These are phyloP conservation scores for Dentipellis sp. DNA, from an alignment of 768 basidiomycete species.

Conservation along the genomic window DNA sequence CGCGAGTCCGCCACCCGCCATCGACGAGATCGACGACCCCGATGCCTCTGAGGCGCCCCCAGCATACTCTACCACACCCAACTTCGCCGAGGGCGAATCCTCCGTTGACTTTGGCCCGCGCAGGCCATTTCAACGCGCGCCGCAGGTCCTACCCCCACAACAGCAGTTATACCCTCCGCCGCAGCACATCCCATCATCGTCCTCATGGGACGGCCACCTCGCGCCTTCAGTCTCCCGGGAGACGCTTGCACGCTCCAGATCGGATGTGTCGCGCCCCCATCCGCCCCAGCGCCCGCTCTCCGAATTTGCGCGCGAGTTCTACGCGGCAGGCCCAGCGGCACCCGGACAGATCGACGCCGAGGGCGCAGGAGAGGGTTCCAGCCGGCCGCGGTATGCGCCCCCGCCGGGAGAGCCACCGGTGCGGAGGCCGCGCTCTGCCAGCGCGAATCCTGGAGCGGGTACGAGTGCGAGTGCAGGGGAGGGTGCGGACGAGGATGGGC, in stretches of 20 bases:
- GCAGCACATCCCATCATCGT: conserved; percentile 13
- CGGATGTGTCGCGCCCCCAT: no score
- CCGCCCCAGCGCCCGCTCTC: conserved; percentile 21
- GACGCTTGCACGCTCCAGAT: no score
- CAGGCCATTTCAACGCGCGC: conserved; percentile 49
- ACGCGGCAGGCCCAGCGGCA: conserved; percentile 30
- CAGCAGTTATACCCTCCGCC: conserved; percentile 2
- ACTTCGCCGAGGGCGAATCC: conserved; percentile 45
- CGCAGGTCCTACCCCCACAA: conserved; percentile 1
- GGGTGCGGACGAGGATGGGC: conserved; percentile 34
- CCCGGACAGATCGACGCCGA: conserved; percentile 11
- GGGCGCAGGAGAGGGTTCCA: neutral
- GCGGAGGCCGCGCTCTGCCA: conserved; percentile 8
- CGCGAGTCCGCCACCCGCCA: no score
- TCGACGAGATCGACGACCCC: no score
- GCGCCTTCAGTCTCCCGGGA: no score
- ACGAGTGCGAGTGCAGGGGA: neutral
- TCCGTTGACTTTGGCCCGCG: conserved; percentile 55
- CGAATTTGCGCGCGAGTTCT: conserved; percentile 58
- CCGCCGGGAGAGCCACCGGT: conserved; percentile 21
- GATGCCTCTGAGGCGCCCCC: conserved; percentile 16
- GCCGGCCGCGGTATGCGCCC: conserved; percentile 21
- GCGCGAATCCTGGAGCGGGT: neutral
- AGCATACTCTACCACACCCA: conserved; percentile 55
- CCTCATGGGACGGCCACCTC: conserved; percentile 2